phyloP scores from a whole-genome alignment of 163 green algal genomes.

The Prototheca wickerhamii region DNA sequence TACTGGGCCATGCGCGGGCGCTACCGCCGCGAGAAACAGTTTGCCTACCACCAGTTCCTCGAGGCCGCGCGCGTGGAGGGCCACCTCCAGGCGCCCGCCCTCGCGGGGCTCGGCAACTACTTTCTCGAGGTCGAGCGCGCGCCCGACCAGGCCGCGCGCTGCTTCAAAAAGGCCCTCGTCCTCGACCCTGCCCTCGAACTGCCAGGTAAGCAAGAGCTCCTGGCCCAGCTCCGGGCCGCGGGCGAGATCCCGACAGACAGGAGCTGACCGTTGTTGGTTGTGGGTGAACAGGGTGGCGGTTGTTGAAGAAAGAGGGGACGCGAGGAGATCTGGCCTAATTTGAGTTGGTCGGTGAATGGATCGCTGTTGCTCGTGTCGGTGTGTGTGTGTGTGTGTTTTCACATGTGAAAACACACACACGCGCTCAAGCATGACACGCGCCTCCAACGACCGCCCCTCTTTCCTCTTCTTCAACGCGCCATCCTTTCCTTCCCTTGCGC shows the following conservation, averaged over 20 bases:
- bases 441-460: too few relatives aligned
- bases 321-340: neutral
- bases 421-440: too few relatives aligned
- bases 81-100: conserved; percentile 26
- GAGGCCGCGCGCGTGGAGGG: conserved; percentile 28
- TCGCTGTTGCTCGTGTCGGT: neutral
- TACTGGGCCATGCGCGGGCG: conserved; percentile 44
- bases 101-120: conserved; percentile 27
- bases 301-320: neutral
- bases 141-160: conserved; percentile 24
- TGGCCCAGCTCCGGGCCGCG: neutral
- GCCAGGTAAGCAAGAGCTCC: conserved; percentile 20
- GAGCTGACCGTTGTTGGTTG: conserved; percentile 1
- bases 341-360: neutral
- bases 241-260: too few relatives aligned
- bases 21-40: conserved; percentile 27
- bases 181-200: conserved; percentile 32
- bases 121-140: conserved; percentile 19
- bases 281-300: neutral
- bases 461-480: too few relatives aligned
- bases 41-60: conserved; percentile 29
- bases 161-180: conserved; percentile 38
- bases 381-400: neutral
- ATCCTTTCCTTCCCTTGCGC: too few relatives aligned
- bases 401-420: too few relatives aligned